phyloP scores from a whole-genome alignment of 352 stramenopile species.

The Nothophytophthora sp. region DNA sequence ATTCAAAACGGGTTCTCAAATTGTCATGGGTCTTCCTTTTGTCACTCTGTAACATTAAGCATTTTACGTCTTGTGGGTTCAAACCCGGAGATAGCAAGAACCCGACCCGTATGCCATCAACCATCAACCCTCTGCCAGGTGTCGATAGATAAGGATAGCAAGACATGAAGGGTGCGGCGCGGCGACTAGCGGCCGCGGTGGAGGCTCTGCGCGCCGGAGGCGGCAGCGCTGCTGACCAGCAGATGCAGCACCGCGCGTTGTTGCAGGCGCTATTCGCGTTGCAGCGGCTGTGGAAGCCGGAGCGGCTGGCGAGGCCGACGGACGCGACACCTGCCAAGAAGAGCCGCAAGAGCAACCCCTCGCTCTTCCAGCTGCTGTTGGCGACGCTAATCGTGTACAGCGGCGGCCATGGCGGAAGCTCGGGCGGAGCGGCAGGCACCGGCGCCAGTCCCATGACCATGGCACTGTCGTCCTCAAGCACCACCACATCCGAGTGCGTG shows the following conservation, averaged over 20 bases:
- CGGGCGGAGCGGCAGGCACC: constrained; percentile 22
- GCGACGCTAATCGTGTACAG: constrained; percentile 73
- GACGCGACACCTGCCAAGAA: constrained; percentile 15
- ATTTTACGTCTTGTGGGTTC: no score
- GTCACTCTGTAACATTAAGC: no score
- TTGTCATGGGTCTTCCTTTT: no score
- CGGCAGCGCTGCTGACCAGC: constrained; percentile 29
- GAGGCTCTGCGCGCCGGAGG: constrained; percentile 42
- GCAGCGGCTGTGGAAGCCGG: constrained; percentile 55
- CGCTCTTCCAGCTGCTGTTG: constrained; percentile 67
- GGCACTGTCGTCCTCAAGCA: constrained; percentile 46
- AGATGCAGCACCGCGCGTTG: constrained; percentile 40
- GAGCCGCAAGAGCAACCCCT: constrained; percentile 31
- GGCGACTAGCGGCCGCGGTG: constrained; percentile 47
- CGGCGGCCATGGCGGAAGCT: constrained; percentile 37
- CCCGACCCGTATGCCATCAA: no score
- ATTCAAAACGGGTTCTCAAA: no score
- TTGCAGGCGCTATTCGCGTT: constrained; percentile 60
- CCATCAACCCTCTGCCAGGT: no score
- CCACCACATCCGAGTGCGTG: constrained; percentile 67
- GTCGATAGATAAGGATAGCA: no score
- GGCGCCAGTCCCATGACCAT: constrained; percentile 42
- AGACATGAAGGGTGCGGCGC: constrained; percentile 41
- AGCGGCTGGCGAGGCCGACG: constrained; percentile 25
- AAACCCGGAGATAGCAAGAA: no score